A percentile compares a stretch with the other conserved stretches of the same genome.
phyloP scores from a whole-genome alignment of 345 rosid genomes.

The Boechera retrofracta region DNA sequence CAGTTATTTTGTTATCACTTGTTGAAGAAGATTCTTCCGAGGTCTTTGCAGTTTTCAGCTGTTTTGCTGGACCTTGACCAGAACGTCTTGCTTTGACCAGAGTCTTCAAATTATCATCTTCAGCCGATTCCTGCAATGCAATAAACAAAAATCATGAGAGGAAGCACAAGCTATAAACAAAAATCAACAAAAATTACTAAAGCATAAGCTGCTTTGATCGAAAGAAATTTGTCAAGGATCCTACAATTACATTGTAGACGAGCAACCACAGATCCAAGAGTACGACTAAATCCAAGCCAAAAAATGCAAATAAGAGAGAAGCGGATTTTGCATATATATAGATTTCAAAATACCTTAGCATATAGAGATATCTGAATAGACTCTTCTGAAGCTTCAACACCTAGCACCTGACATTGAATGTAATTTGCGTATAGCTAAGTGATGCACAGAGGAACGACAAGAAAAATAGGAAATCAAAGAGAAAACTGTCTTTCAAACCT shows the following conservation, averaged over 20 bases:
- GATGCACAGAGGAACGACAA: conserved; percentile 9
- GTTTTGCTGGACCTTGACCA: conserved; percentile 53
- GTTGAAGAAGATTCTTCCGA: conserved; percentile 48
- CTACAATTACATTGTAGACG: conserved; percentile 1
- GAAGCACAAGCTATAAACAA: conserved; percentile 17
- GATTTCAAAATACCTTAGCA: conserved; percentile 54
- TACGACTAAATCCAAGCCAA: conserved; percentile 26
- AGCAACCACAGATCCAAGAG: conserved; percentile 24
- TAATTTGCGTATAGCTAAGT: conserved; percentile 11
- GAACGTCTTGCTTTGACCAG: conserved; percentile 47
- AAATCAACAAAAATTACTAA: background rate
- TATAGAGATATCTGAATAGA: conserved; percentile 45
- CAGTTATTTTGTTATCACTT: conserved; percentile 52
- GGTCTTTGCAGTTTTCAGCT: conserved; percentile 50
- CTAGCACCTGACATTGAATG: conserved; percentile 30
- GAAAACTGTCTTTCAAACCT: conserved; percentile 33
- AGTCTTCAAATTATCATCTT: conserved; percentile 47
- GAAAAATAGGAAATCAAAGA: conserved; percentile 9
- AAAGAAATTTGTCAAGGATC: conserved; percentile 24
- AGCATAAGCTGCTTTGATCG: conserved; percentile 22
- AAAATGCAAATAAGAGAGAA: background rate
- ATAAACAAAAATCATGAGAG: conserved; percentile 21
- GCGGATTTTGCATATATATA: conserved; percentile 4
- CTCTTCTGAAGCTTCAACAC: conserved; percentile 33
- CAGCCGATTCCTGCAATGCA: conserved; percentile 51